Evolutionary conservation across 129 eudicot species (phyloP).

Genomic region (sunflower (Helianthus annuus)): DNA sequence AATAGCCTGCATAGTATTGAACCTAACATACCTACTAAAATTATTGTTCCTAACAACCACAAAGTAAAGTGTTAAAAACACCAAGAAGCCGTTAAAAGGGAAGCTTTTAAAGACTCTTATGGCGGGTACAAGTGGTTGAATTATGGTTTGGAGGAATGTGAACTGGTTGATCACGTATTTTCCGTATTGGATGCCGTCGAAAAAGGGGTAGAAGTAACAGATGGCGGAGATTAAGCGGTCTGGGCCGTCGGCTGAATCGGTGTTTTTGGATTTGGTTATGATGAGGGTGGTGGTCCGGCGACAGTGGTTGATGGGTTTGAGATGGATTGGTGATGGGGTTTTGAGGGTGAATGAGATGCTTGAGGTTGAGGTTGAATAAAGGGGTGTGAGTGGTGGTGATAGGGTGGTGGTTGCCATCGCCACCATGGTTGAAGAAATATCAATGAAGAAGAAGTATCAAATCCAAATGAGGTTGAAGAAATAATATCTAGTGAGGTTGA

Average conservation of each 20-base stretch:
- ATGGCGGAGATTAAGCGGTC: constrained; percentile 91
- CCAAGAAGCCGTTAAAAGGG: constrained; percentile 80
- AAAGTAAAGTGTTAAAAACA: constrained; percentile 79
- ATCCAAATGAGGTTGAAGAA: too few relatives aligned
- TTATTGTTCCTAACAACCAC: constrained; percentile 85
- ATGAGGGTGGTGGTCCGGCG: constrained; percentile 28
- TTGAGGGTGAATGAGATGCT: constrained; percentile 14
- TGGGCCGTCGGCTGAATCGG: constrained; percentile 64
- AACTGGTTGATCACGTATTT: constrained; percentile 80
- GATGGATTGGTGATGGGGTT: not conserved
- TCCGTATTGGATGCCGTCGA: constrained; percentile 93
- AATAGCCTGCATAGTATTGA: constrained; percentile 95
- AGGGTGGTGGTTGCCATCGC: constrained; percentile 49
- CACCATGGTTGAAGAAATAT: constrained; percentile 22
- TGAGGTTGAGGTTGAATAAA: constrained; percentile 23
- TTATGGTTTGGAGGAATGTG: constrained; percentile 62
- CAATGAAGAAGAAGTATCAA: too few relatives aligned
- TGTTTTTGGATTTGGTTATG: constrained; percentile 53
- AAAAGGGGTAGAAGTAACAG: constrained; percentile 89
- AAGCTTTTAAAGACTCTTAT: constrained; percentile 86
- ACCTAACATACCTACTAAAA: constrained; percentile 92
- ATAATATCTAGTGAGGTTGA: not conserved
- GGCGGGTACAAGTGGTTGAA: constrained; percentile 82
- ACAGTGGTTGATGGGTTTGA: constrained; percentile 26
- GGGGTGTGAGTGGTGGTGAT: constrained; percentile 34